Evolutionary conservation across 208 protist genomes (phyloP).

Genomic region (Crithidia expoeki): DNA sequence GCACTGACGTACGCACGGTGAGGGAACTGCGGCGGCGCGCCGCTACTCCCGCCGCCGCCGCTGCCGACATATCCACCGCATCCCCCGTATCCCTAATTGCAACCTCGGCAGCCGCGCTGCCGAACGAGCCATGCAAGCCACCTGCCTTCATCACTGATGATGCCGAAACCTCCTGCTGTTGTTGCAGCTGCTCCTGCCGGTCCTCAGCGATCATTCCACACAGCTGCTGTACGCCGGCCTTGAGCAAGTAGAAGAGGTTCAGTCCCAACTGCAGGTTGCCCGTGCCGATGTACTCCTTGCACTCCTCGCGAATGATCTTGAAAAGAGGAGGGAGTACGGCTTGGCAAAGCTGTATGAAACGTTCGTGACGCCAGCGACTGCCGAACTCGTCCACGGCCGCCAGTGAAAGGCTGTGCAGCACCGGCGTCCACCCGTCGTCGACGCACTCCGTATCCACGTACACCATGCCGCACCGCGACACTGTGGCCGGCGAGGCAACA

Average conservation of each 20-base stretch:
- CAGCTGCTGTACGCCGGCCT: conserved; percentile 51
- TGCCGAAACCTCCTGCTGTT: conserved; percentile 20
- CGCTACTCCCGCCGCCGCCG: conserved; percentile 15
- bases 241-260: conserved; percentile 88
- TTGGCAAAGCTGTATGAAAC: conserved; percentile 82
- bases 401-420: conserved; percentile 61
- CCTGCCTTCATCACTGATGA: conserved; percentile 6
- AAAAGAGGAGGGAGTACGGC: conserved; percentile 65
- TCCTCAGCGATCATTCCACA: conserved; percentile 38
- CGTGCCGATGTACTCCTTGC: conserved; percentile 87
- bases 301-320: conserved; percentile 76
- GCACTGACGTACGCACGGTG: conserved; percentile 36
- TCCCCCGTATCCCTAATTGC: not conserved
- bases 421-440: conserved; percentile 81
- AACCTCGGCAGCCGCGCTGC: no score
- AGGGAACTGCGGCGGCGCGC: conserved; percentile 57
- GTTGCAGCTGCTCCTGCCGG: conserved; percentile 33
- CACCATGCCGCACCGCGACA: conserved; percentile 98
- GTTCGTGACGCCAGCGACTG: conserved; percentile 64
- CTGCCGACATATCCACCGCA: not conserved
- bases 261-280: conserved; percentile 86
- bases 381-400: conserved; percentile 45
- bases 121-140: not conserved
- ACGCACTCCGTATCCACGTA: conserved; percentile 93
- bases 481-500: conserved; percentile 97